Base-by-base conservation (phyloP, 2,329 filamentous ascomycete species). In the Lasiodiplodia sp. region DNA sequence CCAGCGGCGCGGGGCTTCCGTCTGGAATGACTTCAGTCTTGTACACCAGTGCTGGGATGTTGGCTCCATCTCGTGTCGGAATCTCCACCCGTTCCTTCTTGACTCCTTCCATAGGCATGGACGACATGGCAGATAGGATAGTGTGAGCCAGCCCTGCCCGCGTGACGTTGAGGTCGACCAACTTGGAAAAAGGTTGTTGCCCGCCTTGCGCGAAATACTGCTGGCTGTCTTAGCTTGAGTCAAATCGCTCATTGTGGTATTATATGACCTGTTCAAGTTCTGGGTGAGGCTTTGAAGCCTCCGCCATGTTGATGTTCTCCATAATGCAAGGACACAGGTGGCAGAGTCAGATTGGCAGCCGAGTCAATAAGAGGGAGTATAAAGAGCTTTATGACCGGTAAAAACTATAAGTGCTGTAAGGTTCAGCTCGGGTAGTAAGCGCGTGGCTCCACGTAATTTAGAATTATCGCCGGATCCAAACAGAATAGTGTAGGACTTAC, bases 1-100 rank as follows among this genome's bases (percentile, higher is more conserved):
- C 51, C 34, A 75, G 49, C 10, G 73, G 44, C 10, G 18, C 25
- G 25, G 56, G 70, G 14, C 70, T 56, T 18, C 51, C 40, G 14
- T 5, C 37, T 14, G 11, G 16, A 12, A 52, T 8, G 44, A 5
- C 23, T 25, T 21, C 31, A 10, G 23, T 52, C 37, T 49, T 53
- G 37, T 57, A 57, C 18, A 49, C 14, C 11, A 67, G 10, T 12
- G 23, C 64, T 16, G 37, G 3, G 7, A 67, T 57, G 8, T 28
- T 49, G 8, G 52, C 31, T 11, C 52, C 52, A 14, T 67, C 38
- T 12, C 52, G 64, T 18, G 49, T 38, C 14, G 52, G 52, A 7
- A 67, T 57, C 34, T 49, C 38, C 2, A 67, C 49, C 37, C 21
- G n/a, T 3, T 44, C 37, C 23, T 57, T 67, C 25, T 49, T 21